Conservation (phyloP, 768 basidiomycete genomes). For the Tylopilus sp. region DNA sequence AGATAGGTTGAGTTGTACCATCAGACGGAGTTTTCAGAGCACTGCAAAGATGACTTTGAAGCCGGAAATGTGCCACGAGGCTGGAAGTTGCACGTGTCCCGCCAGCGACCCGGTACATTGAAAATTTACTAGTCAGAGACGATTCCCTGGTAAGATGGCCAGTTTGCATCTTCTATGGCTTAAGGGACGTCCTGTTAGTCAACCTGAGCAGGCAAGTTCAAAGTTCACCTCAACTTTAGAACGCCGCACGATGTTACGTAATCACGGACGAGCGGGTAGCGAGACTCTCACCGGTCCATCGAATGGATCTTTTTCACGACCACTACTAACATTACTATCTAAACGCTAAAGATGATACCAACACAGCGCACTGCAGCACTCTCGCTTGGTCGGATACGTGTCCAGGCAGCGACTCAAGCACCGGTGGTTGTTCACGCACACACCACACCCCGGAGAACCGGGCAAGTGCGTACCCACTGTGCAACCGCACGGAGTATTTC, state of each 20-base stretch:
- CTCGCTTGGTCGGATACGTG: constrained; percentile 22
- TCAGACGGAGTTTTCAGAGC: too few relatives aligned
- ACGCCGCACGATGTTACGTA: constrained; percentile 15
- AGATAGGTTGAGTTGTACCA: constrained; percentile 8
- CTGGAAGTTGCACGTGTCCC: too few relatives aligned
- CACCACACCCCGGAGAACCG: constrained; percentile 8
- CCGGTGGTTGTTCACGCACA: constrained; percentile 1
- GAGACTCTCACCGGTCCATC: not conserved
- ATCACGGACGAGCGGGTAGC: constrained; percentile 13
- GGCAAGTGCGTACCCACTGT: constrained; percentile 6
- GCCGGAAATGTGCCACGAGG: too few relatives aligned
- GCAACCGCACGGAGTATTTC: not conserved
- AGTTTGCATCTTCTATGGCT: too few relatives aligned
- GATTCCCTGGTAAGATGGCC: too few relatives aligned
- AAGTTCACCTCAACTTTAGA: too few relatives aligned
- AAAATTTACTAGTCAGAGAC: too few relatives aligned
- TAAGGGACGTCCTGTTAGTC: too few relatives aligned
- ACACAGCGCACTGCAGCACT: constrained; percentile 26
- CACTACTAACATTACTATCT: not conserved
- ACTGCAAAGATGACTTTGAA: too few relatives aligned
- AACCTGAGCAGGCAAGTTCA: too few relatives aligned
- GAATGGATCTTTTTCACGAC: not conserved
- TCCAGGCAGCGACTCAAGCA: constrained; percentile 10
- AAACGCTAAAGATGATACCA: constrained; percentile 27
- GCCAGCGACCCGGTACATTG: too few relatives aligned